Base-by-base conservation (phyloP, 192 early-diverging fungal species). In the Coemansia umbellata region DNA sequence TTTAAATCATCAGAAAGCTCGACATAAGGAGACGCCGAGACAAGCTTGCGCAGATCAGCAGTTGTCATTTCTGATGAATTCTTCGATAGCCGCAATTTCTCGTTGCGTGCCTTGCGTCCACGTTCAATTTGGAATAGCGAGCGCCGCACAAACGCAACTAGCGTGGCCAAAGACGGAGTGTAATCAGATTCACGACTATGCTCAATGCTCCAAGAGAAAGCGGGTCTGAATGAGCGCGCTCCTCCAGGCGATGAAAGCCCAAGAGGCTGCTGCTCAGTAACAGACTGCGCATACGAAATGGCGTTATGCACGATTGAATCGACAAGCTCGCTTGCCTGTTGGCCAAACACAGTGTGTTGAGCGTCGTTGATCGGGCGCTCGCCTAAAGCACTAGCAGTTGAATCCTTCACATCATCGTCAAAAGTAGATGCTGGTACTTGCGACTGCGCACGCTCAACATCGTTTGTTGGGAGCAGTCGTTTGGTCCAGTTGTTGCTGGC, bases 151-250 rank as follows among this genome's bases (percentile, higher is more conserved):
- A 69, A 65, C 2, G 57, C 42, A 9, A 56, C 55, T 13, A 78
- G 68, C 24, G 68, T 66, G 4, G 74, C 68, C 49, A 71, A 43
- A 23, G 74, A 78, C n/a, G 74, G 74, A 23, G 64, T 57, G 36
- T 67, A 78, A 41, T 78, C 74, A 9, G 68, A 58, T 43, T 78
- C 67, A 26, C 74, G 74, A 32, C 60, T 67, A 43, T 78, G 74
- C 58, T 71, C 74, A 31, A 78, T 66, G 3, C 63, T 35, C 63
- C 74, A 78, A 13, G 74, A 15, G n/a, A 78, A 78, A 3, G 68
- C 74, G 5, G 68, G 74, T 1, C 68, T 55, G 55, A 70, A 63
- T 5, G 59, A 6, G 1, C 62, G 58, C 17, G 55, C 33, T 17
- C 40, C 31, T 0, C 39, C 31, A 5, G 59, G 35, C 13, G 43